Base-by-base conservation (phyloP, 805 yeast genomes). In the Starmera caribaea region DNA sequence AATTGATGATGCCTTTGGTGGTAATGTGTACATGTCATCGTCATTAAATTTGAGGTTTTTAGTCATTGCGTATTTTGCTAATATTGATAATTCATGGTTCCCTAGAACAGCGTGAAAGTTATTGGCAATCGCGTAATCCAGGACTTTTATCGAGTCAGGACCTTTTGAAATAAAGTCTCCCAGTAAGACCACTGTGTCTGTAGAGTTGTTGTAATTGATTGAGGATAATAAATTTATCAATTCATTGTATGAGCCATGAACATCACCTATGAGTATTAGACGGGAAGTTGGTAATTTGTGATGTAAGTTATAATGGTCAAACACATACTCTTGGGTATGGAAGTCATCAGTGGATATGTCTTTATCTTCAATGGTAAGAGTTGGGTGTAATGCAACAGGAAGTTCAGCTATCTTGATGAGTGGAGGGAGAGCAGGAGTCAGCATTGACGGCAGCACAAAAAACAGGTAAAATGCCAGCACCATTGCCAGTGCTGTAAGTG, bases 161-260 rank as follows among this genome's bases (percentile, higher is more conserved):
- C 97, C 97, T 55, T 89, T 90, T 38, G 87, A 69, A 14, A 85
- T 66, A 57, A 88, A 85, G 54, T 89, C 97, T 4, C 97, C 97
- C 16, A 88, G 59, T 16, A 88, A 62, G 2, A 89, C 61, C 12
- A 88, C 65, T 34, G 72, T 71, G 54, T 86, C 94, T 8, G 57
- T 49, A 16, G 63, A 50, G 13, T 58, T 55, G 41, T 75, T 65
- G 50, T 67, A 74, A 11, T 68, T 58, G 16, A 74, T 49, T 50
- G 74, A 70, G 8, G 65, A 50, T 40, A 89, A 60, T 32, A 90
- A 63, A 37, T 66, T 59, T 41, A 56, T 55, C 40, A 88, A 62
- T 50, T 75, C 76, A 8, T 66, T 60, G 49, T 68, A 75, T 48
- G 79, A 78, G 2, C 96, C 97, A 61, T 89, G 97, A 16, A 89